Evolutionary conservation across 1,284 basidiomycete species (phyloP).

Genomic region (Sporisorium iseilematis-ciliati): DNA sequence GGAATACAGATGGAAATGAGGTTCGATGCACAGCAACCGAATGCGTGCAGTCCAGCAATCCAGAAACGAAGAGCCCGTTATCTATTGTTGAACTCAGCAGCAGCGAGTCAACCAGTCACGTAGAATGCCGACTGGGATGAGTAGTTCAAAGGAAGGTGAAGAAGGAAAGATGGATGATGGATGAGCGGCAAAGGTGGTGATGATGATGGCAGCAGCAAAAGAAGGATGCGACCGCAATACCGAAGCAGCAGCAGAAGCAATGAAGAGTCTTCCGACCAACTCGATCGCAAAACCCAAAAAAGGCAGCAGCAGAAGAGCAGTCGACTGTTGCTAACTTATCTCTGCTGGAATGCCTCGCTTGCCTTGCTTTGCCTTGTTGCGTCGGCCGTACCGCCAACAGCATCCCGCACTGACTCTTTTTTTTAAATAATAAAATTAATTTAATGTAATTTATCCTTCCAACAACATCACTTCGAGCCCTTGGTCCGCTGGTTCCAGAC

Average conservation of each 20-base stretch:
- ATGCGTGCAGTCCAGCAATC: constrained; percentile 19
- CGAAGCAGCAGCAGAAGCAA: neutral
- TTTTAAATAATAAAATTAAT: neutral
- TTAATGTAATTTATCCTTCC: neutral
- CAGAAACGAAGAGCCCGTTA: neutral
- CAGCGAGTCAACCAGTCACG: no score
- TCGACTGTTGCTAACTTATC: neutral
- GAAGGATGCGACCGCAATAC: constrained; percentile 1
- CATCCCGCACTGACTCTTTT: neutral
- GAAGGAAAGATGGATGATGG: neutral
- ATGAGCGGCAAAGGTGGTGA: neutral
- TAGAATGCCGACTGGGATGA: no score
- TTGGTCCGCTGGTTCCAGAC: neutral
- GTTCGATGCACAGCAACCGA: constrained; percentile 37
- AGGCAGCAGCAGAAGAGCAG: constrained; percentile 3
- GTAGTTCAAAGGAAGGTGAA: neutral
- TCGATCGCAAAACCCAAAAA: constrained; percentile 4
- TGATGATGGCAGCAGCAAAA: neutral
- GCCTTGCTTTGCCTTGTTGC: neutral
- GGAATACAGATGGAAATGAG: constrained; percentile 2
- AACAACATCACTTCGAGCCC: no score
- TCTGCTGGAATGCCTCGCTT: constrained; percentile 5
- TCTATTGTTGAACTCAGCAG: neutral
- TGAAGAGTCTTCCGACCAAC: constrained; percentile 6
- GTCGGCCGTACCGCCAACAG: neutral